phyloP scores from a whole-genome alignment of 169 alveolate species.

The Babesia gibsoni region DNA sequence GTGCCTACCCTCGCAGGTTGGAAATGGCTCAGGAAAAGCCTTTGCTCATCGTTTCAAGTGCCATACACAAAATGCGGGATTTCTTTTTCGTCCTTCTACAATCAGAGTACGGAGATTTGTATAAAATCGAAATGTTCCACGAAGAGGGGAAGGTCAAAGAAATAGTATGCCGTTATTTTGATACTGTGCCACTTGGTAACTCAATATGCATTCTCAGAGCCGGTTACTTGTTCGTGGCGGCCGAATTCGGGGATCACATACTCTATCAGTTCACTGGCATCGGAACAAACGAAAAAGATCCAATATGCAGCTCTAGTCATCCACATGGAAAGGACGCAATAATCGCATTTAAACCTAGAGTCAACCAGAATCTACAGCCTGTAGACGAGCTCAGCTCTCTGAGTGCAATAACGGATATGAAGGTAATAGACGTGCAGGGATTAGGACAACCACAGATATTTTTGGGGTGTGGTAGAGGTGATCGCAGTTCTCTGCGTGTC shows the following conservation, averaged over 20 bases:
- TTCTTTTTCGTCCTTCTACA: conserved; percentile 92
- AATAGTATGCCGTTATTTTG: conserved; percentile 91
- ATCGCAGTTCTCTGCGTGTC: conserved; percentile 90
- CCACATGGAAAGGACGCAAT: conserved; percentile 83
- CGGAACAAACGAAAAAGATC: conserved; percentile 79
- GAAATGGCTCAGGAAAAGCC: conserved; percentile 86
- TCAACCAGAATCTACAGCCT: conserved; percentile 80
- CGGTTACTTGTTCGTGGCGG: conserved; percentile 94
- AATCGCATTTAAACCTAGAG: conserved; percentile 90
- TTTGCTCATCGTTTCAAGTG: conserved; percentile 82
- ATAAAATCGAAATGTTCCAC: conserved; percentile 82
- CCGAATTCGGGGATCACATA: conserved; percentile 95
- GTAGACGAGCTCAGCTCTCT: conserved; percentile 90
- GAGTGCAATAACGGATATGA: conserved; percentile 94
- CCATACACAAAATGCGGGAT: conserved; percentile 90
- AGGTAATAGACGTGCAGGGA: conserved; percentile 89
- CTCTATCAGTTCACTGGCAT: conserved; percentile 80
- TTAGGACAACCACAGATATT: conserved; percentile 75
- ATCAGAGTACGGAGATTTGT: conserved; percentile 94
- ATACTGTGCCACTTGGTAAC: conserved; percentile 91
- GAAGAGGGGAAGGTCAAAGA: conserved; percentile 87
- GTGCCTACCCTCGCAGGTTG: conserved; percentile 93
- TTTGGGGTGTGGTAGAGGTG: conserved; percentile 94
- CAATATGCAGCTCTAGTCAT: conserved; percentile 85
- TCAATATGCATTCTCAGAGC: conserved; percentile 91